Evolutionary conservation across 305 asterid genomes (phyloP).

Genomic region (Solanum chacoense): DNA sequence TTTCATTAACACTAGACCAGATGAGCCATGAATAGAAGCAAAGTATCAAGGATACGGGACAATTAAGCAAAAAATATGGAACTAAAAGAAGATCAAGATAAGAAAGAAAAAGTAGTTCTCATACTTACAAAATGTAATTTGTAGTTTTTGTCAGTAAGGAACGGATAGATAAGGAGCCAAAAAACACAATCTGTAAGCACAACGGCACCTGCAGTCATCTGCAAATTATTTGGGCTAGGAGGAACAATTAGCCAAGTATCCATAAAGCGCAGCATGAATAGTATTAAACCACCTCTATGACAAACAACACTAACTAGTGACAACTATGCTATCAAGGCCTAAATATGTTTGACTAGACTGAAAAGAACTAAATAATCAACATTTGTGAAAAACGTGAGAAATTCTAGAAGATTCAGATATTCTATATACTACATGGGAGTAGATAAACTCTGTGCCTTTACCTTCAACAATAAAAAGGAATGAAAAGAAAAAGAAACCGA

Average conservation of each 20-base stretch:
- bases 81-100: background rate
- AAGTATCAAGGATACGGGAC: background rate
- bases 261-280: background rate
- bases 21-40: background rate
- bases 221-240: background rate
- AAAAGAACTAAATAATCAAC: background rate
- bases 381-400: background rate
- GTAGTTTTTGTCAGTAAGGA: slow-evolving; percentile 31
- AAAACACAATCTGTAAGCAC: slow-evolving; percentile 69
- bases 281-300: background rate
- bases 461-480: background rate
- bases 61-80: background rate
- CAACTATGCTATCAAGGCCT: background rate
- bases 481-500: background rate
- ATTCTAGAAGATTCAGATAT: background rate
- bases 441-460: background rate
- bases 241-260: background rate
- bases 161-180: slow-evolving; percentile 76
- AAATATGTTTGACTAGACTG: background rate
- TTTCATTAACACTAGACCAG: background rate
- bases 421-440: background rate
- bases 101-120: background rate
- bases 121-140: slow-evolving; percentile 32
- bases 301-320: background rate
- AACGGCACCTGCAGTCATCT: slow-evolving; percentile 78